Evolutionary conservation across 2,329 filamentous ascomycete genomes (phyloP).

Genomic region (Trichophyton rubrum): DNA sequence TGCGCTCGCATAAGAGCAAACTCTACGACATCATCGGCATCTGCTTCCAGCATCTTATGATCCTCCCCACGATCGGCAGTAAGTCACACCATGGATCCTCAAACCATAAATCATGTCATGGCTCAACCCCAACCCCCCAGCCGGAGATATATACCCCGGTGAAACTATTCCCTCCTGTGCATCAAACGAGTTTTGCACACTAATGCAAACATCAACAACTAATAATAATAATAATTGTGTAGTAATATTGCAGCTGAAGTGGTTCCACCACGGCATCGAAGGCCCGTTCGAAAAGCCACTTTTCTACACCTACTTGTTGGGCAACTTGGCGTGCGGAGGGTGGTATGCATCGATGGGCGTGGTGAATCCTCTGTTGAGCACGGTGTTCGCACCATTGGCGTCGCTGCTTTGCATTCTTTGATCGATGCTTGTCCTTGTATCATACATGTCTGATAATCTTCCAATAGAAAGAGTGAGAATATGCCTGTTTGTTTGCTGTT

Average conservation of each 20-base stretch:
- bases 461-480: background rate
- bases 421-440: background rate
- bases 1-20: background rate
- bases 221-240: too few relatives aligned
- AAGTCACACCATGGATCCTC: background rate
- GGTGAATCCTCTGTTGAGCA: background rate
- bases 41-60: background rate
- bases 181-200: background rate
- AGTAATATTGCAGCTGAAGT: slow-evolving; percentile 1
- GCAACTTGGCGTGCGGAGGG: background rate
- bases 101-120: background rate
- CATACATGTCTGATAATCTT: background rate
- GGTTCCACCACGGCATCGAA: background rate
- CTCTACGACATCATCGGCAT: background rate
- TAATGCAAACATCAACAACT: background rate
- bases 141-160: background rate
- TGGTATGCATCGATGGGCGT: slow-evolving; percentile 1
- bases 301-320: background rate
- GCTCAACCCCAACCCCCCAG: background rate
- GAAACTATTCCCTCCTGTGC: too few relatives aligned
- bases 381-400: background rate
- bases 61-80: background rate
- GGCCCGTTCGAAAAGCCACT: background rate
- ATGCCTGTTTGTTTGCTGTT: background rate
- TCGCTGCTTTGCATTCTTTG: background rate